Evolutionary conservation across 1,139 yeast species (phyloP).

Genomic region (Candida gigantensis): DNA sequence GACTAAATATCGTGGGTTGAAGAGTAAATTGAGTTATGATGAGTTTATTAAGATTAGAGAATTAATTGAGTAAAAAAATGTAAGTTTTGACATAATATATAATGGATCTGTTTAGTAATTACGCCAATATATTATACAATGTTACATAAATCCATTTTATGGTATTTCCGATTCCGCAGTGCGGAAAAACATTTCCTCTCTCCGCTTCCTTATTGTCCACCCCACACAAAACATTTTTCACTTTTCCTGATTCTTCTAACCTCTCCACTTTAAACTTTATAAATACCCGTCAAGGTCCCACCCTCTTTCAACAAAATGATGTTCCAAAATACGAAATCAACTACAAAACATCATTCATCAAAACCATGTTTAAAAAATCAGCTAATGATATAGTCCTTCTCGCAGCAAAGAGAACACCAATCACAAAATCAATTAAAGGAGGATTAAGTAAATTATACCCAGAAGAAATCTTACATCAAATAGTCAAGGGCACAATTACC

Average conservation of each 20-base stretch:
- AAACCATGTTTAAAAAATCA: slow-evolving; percentile 21
- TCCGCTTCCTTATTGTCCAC: neutral
- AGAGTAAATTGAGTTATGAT: slow-evolving; percentile 27
- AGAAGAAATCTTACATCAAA: slow-evolving; percentile 34
- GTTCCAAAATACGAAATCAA: neutral
- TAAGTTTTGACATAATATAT: too few relatives aligned
- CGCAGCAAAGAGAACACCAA: slow-evolving; percentile 38
- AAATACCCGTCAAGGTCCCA: neutral
- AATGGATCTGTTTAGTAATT: too few relatives aligned
- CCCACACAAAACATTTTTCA: slow-evolving; percentile 2
- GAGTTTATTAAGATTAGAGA: slow-evolving; percentile 24
- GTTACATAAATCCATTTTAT: slow-evolving; percentile 6
- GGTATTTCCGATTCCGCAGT: slow-evolving; percentile 2
- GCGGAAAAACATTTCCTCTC: slow-evolving; percentile 3
- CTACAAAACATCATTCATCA: neutral
- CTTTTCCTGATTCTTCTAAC: neutral
- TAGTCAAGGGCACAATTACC: slow-evolving; percentile 29
- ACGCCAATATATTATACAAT: too few relatives aligned
- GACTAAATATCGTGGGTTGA: slow-evolving; percentile 42
- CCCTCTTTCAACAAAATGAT: too few relatives aligned
- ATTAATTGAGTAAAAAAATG: slow-evolving; percentile 1
- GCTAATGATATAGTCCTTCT: slow-evolving; percentile 37
- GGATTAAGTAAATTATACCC: slow-evolving; percentile 37
- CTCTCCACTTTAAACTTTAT: neutral
- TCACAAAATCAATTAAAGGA: slow-evolving; percentile 38